Conservation (phyloP, 176 grass and related monocot genomes). For the Areca catechu region DNA sequence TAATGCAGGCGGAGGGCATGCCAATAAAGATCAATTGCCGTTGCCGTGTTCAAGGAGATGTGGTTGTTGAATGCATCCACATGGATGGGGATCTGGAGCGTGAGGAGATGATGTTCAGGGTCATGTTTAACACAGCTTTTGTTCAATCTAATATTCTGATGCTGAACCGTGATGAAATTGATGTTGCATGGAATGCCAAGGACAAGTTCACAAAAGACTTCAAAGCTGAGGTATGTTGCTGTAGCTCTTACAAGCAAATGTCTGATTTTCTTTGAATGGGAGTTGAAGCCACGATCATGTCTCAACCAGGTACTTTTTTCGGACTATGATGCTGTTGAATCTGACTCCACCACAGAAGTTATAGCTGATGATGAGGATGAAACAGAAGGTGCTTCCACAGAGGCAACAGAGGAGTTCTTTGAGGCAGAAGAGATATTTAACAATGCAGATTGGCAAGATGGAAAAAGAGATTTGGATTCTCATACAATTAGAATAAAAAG, state of each 20-base stretch:
- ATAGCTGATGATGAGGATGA: constrained; percentile 12
- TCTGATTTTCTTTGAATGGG: background rate
- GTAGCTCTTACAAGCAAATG: background rate
- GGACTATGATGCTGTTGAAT: constrained; percentile 23
- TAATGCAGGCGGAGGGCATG: constrained; percentile 13
- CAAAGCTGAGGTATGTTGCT: constrained; percentile 37
- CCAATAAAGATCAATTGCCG: constrained; percentile 27
- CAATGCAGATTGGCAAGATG: background rate
- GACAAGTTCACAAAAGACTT: constrained; percentile 38
- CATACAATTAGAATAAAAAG: background rate
- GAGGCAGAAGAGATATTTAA: constrained; percentile 28
- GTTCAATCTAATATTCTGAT: constrained; percentile 34
- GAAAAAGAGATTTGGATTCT: background rate
- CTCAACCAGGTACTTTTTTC: constrained; percentile 37
- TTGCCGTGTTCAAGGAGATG: constrained; percentile 38
- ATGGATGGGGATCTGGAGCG: background rate
- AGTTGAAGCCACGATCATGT: background rate
- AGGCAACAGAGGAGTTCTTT: constrained; percentile 29
- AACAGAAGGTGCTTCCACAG: constrained; percentile 16
- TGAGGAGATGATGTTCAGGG: constrained; percentile 37
- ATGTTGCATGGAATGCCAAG: constrained; percentile 32
- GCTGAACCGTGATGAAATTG: constrained; percentile 41
- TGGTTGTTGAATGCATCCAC: constrained; percentile 41
- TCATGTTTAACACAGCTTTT: constrained; percentile 63
- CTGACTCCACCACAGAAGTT: constrained; percentile 23